Evolutionary conservation across 148 eudicot species (phyloP), one percentile per base, ranked within the genome.

Genomic region (Persicaria tinctoria): DNA sequence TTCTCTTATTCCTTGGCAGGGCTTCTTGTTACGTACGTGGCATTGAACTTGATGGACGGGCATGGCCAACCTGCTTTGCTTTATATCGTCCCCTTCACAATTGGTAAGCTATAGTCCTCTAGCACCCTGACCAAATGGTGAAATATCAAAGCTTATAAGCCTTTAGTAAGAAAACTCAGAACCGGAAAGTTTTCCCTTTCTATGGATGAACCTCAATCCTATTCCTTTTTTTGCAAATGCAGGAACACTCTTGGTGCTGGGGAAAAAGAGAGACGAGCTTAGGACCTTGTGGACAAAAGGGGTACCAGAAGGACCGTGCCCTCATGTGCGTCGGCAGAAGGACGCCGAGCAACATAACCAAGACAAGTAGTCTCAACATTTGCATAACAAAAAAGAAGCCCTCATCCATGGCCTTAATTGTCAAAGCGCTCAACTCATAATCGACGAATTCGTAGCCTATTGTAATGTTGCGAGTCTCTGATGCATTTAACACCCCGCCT

Each of bases 11-110:
- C 11, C 32, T 46, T 73, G 75, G 53, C 68, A 46, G 60, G 76
- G 51, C 56, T 72, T 47, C 72, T 75, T 8, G 20, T 66, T 6
- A 75, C 77, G 7, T 75, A 75, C 32, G 77, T 75, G 72, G 77
- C 77, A 9, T 48, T 75, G 77, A 75, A 75, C 77, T 48, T 75
- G 72, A 75, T 75, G 77, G 77, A 75, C 3, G 77, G 77, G 17
- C 76, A 74, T 32, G 41, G 41, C 41, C 41, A 32, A 3, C 41
- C 41, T 32, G 41, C 41, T 50, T 23, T 64, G 71, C 77, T 75
- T 32, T 75, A 75, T 72, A 75, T 75, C 8, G 77, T 75, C 47
- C 77, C 77, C 6, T 75, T 66, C 66, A 66, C 72, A 27, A 50
- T 75, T 14, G 77, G 77, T 75, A 17, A 75, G 74, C 10, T 18